These are phyloP conservation scores for Penicillium olsonii DNA, from an alignment of 2,329 filamentous ascomycete species.

Conservation along the genomic window DNA sequence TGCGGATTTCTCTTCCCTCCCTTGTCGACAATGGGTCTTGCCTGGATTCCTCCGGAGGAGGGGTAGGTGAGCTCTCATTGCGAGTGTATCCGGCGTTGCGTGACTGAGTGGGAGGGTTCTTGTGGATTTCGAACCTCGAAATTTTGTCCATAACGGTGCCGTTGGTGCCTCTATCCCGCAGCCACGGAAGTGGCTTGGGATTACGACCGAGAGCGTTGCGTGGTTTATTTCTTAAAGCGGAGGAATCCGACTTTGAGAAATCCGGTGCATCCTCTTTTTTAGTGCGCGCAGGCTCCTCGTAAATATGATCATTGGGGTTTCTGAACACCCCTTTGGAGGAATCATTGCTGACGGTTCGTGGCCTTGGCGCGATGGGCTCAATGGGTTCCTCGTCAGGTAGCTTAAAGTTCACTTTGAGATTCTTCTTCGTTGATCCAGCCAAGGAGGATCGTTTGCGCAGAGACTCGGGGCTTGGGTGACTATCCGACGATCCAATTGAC, in stretches of 20 bases:
- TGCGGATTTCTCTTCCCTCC: constrained; percentile 78
- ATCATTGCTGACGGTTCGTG: constrained; percentile 39
- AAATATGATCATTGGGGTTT: constrained; percentile 67
- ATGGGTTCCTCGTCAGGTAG: constrained; percentile 32
- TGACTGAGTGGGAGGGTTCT: constrained; percentile 79
- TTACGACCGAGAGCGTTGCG: constrained; percentile 62
- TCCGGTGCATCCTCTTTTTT: constrained; percentile 27
- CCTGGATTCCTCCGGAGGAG: constrained; percentile 25
- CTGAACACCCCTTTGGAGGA: constrained; percentile 55
- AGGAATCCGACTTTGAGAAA: constrained; percentile 37
- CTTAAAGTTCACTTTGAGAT: constrained; percentile 44
- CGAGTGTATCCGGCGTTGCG: constrained; percentile 77
- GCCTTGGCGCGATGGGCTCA: constrained; percentile 18
- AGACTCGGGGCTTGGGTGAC: constrained; percentile 22
- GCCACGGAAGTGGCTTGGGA: constrained; percentile 44
- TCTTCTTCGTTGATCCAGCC: constrained; percentile 33
- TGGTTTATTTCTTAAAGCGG: constrained; percentile 59
- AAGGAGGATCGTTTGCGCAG: constrained; percentile 21
- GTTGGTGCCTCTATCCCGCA: constrained; percentile 37
- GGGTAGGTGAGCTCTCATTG: constrained; percentile 54
- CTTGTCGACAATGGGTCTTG: constrained; percentile 59
- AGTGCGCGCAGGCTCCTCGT: constrained; percentile 74
- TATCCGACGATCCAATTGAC: constrained; percentile 20
- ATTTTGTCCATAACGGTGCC: constrained; percentile 48
- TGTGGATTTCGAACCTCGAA: constrained; percentile 72